These are phyloP conservation scores for Penicillium chermesinum DNA, from an alignment of 495 filamentous ascomycete genomes.

Conservation along the genomic window DNA sequence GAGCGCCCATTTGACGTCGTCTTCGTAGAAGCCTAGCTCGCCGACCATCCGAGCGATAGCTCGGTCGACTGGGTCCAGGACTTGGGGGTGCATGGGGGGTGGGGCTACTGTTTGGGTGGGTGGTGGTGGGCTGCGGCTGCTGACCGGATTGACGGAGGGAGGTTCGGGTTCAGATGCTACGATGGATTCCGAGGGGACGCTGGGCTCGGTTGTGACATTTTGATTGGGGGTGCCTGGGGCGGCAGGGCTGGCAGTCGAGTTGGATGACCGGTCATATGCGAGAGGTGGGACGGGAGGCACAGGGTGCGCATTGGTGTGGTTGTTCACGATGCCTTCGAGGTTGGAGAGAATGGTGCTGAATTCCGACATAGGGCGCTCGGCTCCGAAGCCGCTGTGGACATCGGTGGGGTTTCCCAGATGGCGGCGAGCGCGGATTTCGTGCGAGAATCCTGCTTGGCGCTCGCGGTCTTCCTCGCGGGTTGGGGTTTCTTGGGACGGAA, in stretches of 20 bases:
- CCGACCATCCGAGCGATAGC: conserved; percentile 45
- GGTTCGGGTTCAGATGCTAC: not conserved
- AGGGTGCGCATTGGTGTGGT: not conserved
- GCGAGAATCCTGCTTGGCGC: conserved; percentile 7
- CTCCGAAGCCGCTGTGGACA: conserved; percentile 25
- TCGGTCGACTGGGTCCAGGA: conserved; percentile 49
- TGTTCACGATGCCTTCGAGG: conserved; percentile 17
- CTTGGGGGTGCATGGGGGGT: conserved; percentile 30
- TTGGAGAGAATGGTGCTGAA: conserved; percentile 36
- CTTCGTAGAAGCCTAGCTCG: conserved; percentile 43
- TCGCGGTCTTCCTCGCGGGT: conserved; percentile 32
- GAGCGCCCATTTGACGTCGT: conserved; percentile 48
- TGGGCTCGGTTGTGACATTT: not conserved
- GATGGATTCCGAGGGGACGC: not conserved
- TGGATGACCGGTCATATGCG: conserved; percentile 9
- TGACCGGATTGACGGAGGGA: conserved; percentile 4
- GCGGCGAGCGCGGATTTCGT: conserved; percentile 36
- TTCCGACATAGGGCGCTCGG: conserved; percentile 45
- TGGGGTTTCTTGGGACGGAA: conserved; percentile 9
- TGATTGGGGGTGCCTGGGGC: conserved; percentile 11
- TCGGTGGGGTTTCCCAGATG: conserved; percentile 19
- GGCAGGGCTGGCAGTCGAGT: conserved; percentile 11
- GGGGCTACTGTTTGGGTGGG: conserved; percentile 10
- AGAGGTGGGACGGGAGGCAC: conserved; percentile 16
- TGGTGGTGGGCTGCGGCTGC: not conserved